phyloP scores from a whole-genome alignment of 2,329 filamentous ascomycete species.

The Claviceps monticola region DNA sequence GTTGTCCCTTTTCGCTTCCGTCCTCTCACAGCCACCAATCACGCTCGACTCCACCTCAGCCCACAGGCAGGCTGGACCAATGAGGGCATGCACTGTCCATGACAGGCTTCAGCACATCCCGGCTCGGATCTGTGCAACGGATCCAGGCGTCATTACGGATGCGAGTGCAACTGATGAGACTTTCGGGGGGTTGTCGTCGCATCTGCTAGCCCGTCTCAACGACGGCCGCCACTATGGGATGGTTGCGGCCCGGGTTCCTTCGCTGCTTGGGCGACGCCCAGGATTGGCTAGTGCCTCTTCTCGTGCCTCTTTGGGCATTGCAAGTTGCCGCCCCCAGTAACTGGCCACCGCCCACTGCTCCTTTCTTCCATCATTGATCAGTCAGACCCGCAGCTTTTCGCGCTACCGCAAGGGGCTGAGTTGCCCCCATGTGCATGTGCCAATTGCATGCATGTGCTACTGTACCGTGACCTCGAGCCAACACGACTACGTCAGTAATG shows the following conservation, averaged over 20 bases:
- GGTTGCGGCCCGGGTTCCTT: no score
- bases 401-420: background rate
- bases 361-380: background rate
- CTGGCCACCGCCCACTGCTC: background rate
- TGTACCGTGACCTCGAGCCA: background rate
- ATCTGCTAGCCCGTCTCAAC: no score
- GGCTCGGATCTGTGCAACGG: background rate
- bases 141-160: background rate
- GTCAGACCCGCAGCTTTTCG: background rate
- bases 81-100: background rate
- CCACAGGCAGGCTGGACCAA: background rate
- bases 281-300: no score
- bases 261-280: no score
- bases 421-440: background rate
- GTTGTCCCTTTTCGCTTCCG: constrained; percentile 9
- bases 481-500: background rate
- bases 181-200: no score
- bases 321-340: background rate
- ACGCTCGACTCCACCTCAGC: background rate
- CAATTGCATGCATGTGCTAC: background rate
- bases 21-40: background rate
- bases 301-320: no score
- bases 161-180: no score
- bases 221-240: no score
- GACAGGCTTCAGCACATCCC: background rate